Conservation (phyloP, 768 basidiomycete genomes). For the Boletus bicolor region DNA sequence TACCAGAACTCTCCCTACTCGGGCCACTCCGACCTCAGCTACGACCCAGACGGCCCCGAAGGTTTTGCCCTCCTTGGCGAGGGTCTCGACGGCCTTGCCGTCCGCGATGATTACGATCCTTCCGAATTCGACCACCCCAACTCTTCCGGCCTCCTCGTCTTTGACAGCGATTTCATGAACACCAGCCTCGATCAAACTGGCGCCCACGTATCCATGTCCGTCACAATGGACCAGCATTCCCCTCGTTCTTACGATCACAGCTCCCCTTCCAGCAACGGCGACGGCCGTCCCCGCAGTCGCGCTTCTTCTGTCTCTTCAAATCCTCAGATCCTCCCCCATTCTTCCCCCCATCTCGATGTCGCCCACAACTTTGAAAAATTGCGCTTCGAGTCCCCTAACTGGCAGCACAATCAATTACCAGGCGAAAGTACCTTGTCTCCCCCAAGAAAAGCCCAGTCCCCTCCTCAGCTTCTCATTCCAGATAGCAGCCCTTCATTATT, state of each 20-base stretch:
- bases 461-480: slow-evolving; percentile 58
- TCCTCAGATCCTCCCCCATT: slow-evolving; percentile 37
- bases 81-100: slow-evolving; percentile 36
- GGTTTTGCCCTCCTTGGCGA: slow-evolving; percentile 49
- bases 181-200: slow-evolving; percentile 27
- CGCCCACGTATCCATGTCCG: slow-evolving; percentile 37
- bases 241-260: slow-evolving; percentile 55
- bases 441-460: slow-evolving; percentile 59
- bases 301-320: slow-evolving; percentile 70
- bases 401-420: slow-evolving; percentile 49
- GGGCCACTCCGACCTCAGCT: slow-evolving; percentile 61
- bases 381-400: slow-evolving; percentile 62
- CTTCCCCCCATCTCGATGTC: slow-evolving; percentile 57
- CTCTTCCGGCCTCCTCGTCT: slow-evolving; percentile 52
- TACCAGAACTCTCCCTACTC: slow-evolving; percentile 74
- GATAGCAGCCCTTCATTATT: slow-evolving; percentile 45
- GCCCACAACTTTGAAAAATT: slow-evolving; percentile 58
- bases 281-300: slow-evolving; percentile 49
- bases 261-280: slow-evolving; percentile 61
- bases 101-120: slow-evolving; percentile 63
- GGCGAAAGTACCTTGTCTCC: slow-evolving; percentile 36
- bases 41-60: slow-evolving; percentile 46
- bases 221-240: slow-evolving; percentile 38
- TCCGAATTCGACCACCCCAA: slow-evolving; percentile 65
- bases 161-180: slow-evolving; percentile 47